Conservation (phyloP, 495 filamentous ascomycete species). For the Letharia columbiana region DNA sequence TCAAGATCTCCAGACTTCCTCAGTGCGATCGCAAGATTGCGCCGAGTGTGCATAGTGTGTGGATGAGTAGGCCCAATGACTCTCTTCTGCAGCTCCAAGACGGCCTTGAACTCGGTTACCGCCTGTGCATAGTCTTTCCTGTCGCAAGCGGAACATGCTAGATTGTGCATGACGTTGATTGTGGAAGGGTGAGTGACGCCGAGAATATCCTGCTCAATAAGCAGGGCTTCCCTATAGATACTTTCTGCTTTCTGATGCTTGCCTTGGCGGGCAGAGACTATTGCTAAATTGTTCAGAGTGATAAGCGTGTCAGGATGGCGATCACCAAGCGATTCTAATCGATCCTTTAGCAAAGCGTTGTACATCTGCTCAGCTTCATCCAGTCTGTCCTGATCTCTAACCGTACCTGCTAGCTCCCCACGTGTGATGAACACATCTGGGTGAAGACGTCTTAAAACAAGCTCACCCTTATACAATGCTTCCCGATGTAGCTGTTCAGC, state of each 20-base stretch:
- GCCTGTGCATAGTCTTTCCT: slow-evolving; percentile 5
- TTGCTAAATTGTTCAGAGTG: slow-evolving; percentile 16
- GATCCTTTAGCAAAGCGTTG: slow-evolving; percentile 4
- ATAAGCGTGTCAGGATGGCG: slow-evolving; percentile 22
- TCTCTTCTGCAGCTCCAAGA: slow-evolving; percentile 20
- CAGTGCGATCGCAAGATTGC: slow-evolving; percentile 9
- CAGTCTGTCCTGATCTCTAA: slow-evolving; percentile 11
- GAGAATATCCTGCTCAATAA: slow-evolving; percentile 17
- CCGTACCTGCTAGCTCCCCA: slow-evolving; percentile 10
- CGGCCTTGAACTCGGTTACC: slow-evolving; percentile 9
- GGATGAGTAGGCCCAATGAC: slow-evolving; percentile 33
- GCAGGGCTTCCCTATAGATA: slow-evolving; percentile 21
- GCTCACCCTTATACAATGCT: neutral
- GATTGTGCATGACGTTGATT: slow-evolving; percentile 18
- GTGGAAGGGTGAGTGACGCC: slow-evolving; percentile 25
- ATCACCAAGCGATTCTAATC: slow-evolving; percentile 9
- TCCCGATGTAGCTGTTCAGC: slow-evolving; percentile 10
- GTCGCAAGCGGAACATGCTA: slow-evolving; percentile 9
- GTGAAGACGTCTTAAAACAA: slow-evolving; percentile 4
- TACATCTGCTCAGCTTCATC: slow-evolving; percentile 19
- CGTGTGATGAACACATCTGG: slow-evolving; percentile 6
- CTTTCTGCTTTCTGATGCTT: slow-evolving; percentile 19
- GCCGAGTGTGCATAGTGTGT: slow-evolving; percentile 28
- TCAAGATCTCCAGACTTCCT: slow-evolving; percentile 10
- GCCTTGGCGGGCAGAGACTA: slow-evolving; percentile 7